Percentiles rank a stretch among this genome's conserved stretches.
phyloP scores from a whole-genome alignment of 768 basidiomycete species.

The Hericium alpestre region DNA sequence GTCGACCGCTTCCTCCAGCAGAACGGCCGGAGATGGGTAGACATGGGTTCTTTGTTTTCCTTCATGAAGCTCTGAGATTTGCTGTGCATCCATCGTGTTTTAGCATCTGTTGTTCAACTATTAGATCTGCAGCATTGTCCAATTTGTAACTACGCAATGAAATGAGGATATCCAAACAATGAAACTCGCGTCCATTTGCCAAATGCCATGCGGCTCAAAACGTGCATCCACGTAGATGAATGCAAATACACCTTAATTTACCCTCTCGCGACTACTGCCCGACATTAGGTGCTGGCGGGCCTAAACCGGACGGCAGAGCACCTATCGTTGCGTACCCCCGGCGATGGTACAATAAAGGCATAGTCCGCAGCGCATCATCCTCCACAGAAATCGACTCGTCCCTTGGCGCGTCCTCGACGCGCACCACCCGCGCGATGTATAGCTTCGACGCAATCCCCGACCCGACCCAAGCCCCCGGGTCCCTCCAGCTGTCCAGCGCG shows the following conservation, averaged over 20 bases:
- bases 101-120: background rate
- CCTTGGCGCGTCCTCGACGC: slow-evolving; percentile 38
- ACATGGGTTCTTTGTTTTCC: slow-evolving; percentile 69
- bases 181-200: no score
- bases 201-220: no score
- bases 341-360: slow-evolving; percentile 57
- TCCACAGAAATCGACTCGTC: slow-evolving; percentile 13
- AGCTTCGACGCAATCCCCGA: slow-evolving; percentile 49
- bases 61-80: slow-evolving; percentile 53
- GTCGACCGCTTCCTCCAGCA: slow-evolving; percentile 77
- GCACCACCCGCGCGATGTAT: slow-evolving; percentile 70
- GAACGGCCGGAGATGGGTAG: slow-evolving; percentile 86
- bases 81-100: background rate
- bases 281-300: no score
- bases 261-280: no score
- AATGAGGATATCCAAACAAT: no score
- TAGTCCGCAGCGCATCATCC: slow-evolving; percentile 19
- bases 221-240: no score
- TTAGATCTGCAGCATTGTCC: background rate
- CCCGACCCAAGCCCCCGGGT: slow-evolving; percentile 15
- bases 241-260: no score
- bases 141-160: background rate
- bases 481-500: slow-evolving; percentile 21
- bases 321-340: slow-evolving; percentile 45
- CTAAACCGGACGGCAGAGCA: no score